Percentiles rank a stretch among this genome's conserved stretches.
phyloP scores from a whole-genome alignment of 2,329 filamentous ascomycete genomes.

The Coleophoma crateriformis region DNA sequence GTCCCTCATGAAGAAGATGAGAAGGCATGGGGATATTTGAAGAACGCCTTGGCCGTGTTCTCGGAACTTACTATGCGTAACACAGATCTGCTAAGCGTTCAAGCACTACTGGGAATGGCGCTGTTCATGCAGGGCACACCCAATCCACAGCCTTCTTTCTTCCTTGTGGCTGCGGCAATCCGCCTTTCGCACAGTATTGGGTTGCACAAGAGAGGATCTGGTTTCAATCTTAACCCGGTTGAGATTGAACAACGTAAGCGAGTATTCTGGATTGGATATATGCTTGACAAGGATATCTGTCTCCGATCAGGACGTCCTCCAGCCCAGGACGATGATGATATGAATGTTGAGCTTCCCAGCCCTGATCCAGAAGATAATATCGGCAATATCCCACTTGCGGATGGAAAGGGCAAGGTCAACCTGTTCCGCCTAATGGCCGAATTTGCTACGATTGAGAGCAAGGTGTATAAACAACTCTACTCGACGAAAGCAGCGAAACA shows the following conservation, averaged over 20 bases:
- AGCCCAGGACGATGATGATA: constrained; percentile 72
- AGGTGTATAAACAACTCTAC: constrained; percentile 89
- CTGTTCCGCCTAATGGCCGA: constrained; percentile 90
- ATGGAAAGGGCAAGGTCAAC: constrained; percentile 90
- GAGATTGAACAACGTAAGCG: constrained; percentile 87
- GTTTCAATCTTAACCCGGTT: constrained; percentile 87
- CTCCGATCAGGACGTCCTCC: constrained; percentile 67
- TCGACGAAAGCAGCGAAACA: constrained; percentile 89
- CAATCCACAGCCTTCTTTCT: constrained; percentile 90
- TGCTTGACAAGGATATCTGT: constrained; percentile 70
- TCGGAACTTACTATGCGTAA: constrained; percentile 93
- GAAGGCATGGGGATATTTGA: constrained; percentile 91
- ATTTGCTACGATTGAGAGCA: constrained; percentile 86
- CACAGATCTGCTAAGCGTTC: constrained; percentile 89
- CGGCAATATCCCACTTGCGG: constrained; percentile 84
- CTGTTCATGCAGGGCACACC: constrained; percentile 94
- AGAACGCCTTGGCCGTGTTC: constrained; percentile 93
- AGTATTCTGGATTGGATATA: constrained; percentile 73
- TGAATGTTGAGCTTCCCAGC: constrained; percentile 94
- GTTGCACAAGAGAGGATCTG: constrained; percentile 85
- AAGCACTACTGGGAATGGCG: constrained; percentile 88
- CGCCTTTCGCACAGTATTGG: constrained; percentile 90
- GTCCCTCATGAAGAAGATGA: constrained; percentile 88
- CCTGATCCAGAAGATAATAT: constrained; percentile 88
- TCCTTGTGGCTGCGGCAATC: constrained; percentile 86